These are phyloP conservation scores for Phialophora chinensis DNA, from an alignment of 2,329 filamentous ascomycete species.

Conservation along the genomic window DNA sequence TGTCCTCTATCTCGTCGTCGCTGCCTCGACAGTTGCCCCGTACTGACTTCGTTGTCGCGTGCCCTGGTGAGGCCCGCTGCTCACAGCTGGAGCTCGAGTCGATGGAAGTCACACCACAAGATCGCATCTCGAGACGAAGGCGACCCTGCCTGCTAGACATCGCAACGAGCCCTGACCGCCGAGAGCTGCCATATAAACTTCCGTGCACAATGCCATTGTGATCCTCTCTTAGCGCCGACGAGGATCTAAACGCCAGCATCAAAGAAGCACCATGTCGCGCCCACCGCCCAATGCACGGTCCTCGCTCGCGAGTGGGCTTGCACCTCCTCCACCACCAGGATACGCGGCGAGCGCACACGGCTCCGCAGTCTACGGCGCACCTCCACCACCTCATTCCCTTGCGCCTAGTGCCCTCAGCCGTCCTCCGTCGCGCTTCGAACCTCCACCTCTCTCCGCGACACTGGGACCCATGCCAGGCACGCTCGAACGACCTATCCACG, in stretches of 20 bases:
- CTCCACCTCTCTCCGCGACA: conserved; percentile 37
- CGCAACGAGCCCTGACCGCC: not conserved
- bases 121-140: conserved; percentile 27
- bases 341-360: conserved; percentile 32
- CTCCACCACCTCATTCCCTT: conserved; percentile 25
- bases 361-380: conserved; percentile 26
- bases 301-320: conserved; percentile 35
- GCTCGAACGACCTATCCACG: conserved; percentile 31
- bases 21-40: not conserved
- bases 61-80: not conserved
- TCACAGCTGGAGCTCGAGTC: conserved; percentile 18
- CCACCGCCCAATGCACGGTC: conserved; percentile 29
- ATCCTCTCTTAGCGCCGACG: conserved; percentile 1
- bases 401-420: conserved; percentile 25
- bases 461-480: conserved; percentile 39
- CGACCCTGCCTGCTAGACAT: conserved; percentile 21
- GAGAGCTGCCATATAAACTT: not conserved
- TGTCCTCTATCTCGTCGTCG: not conserved
- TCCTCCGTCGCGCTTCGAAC: conserved; percentile 36
- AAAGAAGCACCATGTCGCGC: conserved; percentile 28
- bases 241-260: conserved; percentile 6
- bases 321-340: conserved; percentile 28
- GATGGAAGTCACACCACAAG: conserved; percentile 29
- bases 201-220: conserved; percentile 9
- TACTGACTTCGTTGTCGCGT: not conserved